A percentile compares a stretch with the other conserved stretches of the same genome.
These are phyloP conservation scores for Verticillium nonalfalfae DNA, from an alignment of 2,329 filamentous ascomycete species.

Conservation along the genomic window DNA sequence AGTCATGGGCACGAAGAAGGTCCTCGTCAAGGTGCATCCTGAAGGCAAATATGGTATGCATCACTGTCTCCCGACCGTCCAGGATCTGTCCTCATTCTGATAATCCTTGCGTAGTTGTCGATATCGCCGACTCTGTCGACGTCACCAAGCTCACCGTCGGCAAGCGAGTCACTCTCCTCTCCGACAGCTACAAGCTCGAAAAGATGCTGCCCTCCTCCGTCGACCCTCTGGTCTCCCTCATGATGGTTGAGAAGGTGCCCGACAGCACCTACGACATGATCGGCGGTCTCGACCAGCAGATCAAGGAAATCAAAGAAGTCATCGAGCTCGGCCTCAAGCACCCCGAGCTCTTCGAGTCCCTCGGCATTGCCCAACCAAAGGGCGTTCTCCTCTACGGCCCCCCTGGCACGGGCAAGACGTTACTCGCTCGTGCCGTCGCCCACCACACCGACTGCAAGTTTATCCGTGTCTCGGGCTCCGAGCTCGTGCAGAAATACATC, in stretches of 20 bases:
- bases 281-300: conserved; percentile 95
- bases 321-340: conserved; percentile 98
- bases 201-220: conserved; percentile 98
- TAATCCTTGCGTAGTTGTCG: conserved; percentile 62
- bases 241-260: conserved; percentile 99
- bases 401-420: conserved; percentile 93
- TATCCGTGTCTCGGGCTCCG: conserved; percentile 92
- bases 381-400: conserved; percentile 95
- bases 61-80: conserved; percentile 10
- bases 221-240: conserved; percentile 95
- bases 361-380: conserved; percentile 97
- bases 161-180: conserved; percentile 94
- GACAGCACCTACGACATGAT: conserved; percentile 99
- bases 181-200: conserved; percentile 97
- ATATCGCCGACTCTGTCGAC: conserved; percentile 91
- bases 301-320: conserved; percentile 99
- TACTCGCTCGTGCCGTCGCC: conserved; percentile 89
- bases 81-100: conserved; percentile 3
- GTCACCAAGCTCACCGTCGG: conserved; percentile 92
- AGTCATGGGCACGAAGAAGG: conserved; percentile 99
- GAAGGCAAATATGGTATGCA: conserved; percentile 96
- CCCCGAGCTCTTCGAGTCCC: conserved; percentile 96
- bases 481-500: conserved; percentile 98
- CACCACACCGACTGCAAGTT: conserved; percentile 99
- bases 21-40: conserved; percentile 96